Base-by-base conservation (phyloP, 2,329 filamentous ascomycete species). In the Epichloe baconii region DNA sequence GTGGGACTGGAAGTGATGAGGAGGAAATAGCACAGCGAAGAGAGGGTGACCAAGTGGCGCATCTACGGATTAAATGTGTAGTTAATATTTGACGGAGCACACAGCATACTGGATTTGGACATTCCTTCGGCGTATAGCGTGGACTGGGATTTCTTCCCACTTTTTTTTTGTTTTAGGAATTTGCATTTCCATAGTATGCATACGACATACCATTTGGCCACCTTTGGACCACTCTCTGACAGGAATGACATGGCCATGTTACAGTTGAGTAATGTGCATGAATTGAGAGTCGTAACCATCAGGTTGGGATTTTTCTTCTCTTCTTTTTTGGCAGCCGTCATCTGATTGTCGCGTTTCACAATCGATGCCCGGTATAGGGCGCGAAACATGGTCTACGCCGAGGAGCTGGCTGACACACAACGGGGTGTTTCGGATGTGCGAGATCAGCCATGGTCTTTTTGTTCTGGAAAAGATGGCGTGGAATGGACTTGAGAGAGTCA, bases 1-100 rank as follows among this genome's bases (percentile, higher is more conserved):
- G 51, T 80, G 79, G 67, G 63, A 65, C 44, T 58, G 58, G 51
- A 26, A 38, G 15, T 52, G 38, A 51, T 10, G 17, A 6, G 17
- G 17, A 23, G 3, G 3, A 19, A 34, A 12, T 15, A 21, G n/a
- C 10, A 5, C 14, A 37, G 12, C 2, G 1, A 34, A 34, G 12
- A 34, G 12, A 23, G 21, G 15, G 5, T 11, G 15, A 14, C 3
- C 5, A 46, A 19, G n/a, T 7, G 19, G 11, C 34, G 38, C 44
- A 38, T 44, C 26, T 31, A 15, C 31, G 31, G 15, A 23, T 26
- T 31, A 17, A 21, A 21, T 44, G 3, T 31, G 26, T 31, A 31
- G 26, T n/a, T 37, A 19, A 41, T n/a, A 36, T 17, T 42, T 14
- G 12, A 26, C n/a, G 23, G 35, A 12, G 31, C 17, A 44, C 26